Evolutionary conservation across 2,329 filamentous ascomycete species (phyloP), one percentile per base, ranked within the genome.

Genomic region (Cercospora zeae-maydis): DNA sequence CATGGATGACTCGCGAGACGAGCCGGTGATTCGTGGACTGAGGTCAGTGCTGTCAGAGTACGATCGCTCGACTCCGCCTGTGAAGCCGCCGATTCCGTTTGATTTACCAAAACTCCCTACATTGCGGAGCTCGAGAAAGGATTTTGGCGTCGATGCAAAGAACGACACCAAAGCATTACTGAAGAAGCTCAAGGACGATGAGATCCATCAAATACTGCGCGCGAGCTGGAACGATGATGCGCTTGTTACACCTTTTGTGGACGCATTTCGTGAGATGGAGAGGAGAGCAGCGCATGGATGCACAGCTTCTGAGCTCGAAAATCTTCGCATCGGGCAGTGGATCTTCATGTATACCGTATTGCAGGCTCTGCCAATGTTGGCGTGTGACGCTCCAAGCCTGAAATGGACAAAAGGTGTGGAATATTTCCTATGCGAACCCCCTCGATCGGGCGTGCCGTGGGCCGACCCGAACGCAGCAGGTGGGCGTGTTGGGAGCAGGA

Each of bases 81-180:
- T 98, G 0, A 85, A 93, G 63, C 95, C 95, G 0, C 92, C 93
- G 0, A 87, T 98, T 60, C 93, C 95, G 0, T 98, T 93, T 72
- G 93, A 98, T 73, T 81, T 91, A 4, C 93, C 95, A 2, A 84
- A 88, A 67, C 77, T 96, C 24, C 93, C 93, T 0, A 84, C 83
- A 0, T 83, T 96, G 70, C 81, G 83, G 33, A 80, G 85, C 1
- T 82, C 92, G 16, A 82, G 88, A 61, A 82, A 85, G 42, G 88
- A 86, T 47, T 90, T 86, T 73, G 78, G 83, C 64, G 81, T 91
- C 33, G 84, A 90, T 19, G 75, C 84, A 1, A 93, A 92, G 77
- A 89, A 92, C 70, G 89, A 93, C 73, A 79, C 83, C 34, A 92
- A 91, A 73, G 84, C 90, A 59, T 84, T 87, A 64, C 84, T 83